Evolutionary conservation across 2,329 filamentous ascomycete species (phyloP).

Genomic region (Fusarium cyanostomum): DNA sequence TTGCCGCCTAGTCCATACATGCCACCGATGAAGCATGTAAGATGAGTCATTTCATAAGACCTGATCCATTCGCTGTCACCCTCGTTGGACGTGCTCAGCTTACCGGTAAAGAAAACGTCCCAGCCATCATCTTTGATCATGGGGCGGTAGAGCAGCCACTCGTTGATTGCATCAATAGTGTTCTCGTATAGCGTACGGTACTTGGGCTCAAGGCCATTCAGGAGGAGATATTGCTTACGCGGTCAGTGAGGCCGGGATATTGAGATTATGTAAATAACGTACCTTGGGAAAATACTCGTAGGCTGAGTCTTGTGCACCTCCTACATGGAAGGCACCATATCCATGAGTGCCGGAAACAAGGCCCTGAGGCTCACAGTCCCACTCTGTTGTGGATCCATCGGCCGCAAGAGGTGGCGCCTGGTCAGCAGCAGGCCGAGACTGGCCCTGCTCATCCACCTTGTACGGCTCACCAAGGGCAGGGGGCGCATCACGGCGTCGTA

Average conservation of each 20-base stretch:
- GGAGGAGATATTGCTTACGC: constrained; percentile 72
- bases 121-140: constrained; percentile 72
- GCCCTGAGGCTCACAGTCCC: constrained; percentile 68
- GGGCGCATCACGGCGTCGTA: constrained; percentile 22
- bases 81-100: constrained; percentile 59
- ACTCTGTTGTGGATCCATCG: constrained; percentile 48
- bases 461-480: not conserved
- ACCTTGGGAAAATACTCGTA: constrained; percentile 77
- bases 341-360: constrained; percentile 60
- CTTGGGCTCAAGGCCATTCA: constrained; percentile 77
- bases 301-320: constrained; percentile 73
- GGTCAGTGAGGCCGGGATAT: constrained; percentile 30
- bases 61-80: constrained; percentile 52
- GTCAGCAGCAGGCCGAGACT: constrained; percentile 5
- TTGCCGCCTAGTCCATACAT: constrained; percentile 75
- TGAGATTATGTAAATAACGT: constrained; percentile 6
- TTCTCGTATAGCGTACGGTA: constrained; percentile 78
- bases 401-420: constrained; percentile 46
- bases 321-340: constrained; percentile 65
- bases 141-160: constrained; percentile 80
- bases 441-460: not conserved
- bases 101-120: constrained; percentile 79
- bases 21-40: constrained; percentile 75
- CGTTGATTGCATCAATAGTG: constrained; percentile 72
- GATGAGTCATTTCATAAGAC: constrained; percentile 69